Conservation (phyloP, 139 green algal species). For the Yamagishiella unicocca region DNA sequence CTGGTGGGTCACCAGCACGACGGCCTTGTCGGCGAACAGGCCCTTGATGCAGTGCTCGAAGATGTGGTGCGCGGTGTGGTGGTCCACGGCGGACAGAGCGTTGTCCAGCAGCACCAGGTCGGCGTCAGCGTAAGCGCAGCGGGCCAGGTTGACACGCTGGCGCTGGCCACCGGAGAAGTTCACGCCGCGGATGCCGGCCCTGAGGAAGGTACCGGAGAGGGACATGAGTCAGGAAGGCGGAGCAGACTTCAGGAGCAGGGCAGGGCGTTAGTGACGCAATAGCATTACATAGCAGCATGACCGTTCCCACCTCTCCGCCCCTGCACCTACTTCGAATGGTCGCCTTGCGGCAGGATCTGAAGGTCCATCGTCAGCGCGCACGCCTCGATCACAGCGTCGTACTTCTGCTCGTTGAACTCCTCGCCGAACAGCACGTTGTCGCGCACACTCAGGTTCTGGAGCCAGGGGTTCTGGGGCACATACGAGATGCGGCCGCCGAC, state of each 20-base stretch:
- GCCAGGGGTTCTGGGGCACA: constrained; percentile 72
- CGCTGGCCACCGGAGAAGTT: constrained; percentile 71
- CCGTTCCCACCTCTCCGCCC: background rate
- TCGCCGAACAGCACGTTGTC: constrained; percentile 76
- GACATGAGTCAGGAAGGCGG: too few species aligned
- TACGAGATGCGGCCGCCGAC: constrained; percentile 53
- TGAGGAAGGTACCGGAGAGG: too few species aligned
- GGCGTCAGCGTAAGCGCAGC: constrained; percentile 59
- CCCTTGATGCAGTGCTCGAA: constrained; percentile 59
- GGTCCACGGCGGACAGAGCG: constrained; percentile 65
- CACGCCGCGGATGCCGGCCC: constrained; percentile 67
- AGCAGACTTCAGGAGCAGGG: too few species aligned
- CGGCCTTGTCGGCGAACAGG: constrained; percentile 52
- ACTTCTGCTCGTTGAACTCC: constrained; percentile 55
- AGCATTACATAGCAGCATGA: too few species aligned
- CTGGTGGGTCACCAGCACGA: constrained; percentile 69
- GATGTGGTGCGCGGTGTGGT: constrained; percentile 68
- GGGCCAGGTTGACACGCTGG: constrained; percentile 66
- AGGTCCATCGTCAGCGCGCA: constrained; percentile 69
- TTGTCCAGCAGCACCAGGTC: constrained; percentile 72
- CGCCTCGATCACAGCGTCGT: constrained; percentile 64
- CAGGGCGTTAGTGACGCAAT: too few species aligned
- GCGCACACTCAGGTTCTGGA: constrained; percentile 73
- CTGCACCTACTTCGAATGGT: constrained; percentile 44
- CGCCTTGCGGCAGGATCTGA: constrained; percentile 68